phyloP scores from a whole-genome alignment of 495 filamentous ascomycete species.

The Hyaloscypha variabilis region DNA sequence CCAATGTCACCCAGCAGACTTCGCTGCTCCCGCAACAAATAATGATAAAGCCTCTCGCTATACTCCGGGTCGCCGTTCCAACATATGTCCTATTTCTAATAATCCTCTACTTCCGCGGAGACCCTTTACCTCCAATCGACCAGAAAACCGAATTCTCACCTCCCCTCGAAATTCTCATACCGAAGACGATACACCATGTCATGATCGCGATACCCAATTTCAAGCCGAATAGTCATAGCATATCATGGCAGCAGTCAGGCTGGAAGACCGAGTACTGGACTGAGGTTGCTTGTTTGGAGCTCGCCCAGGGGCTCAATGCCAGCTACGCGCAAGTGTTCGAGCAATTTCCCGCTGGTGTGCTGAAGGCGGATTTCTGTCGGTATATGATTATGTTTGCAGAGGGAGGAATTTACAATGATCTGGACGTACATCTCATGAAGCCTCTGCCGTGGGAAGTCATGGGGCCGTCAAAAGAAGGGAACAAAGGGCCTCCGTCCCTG shows the following conservation, averaged over 20 bases:
- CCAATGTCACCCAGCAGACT: constrained; percentile 4
- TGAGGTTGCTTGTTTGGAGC: constrained; percentile 4
- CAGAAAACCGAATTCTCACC: background rate
- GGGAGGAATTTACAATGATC: constrained; percentile 2
- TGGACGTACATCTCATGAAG: constrained; percentile 4
- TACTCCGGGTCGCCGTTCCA: background rate
- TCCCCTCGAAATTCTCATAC: background rate
- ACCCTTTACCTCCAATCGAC: background rate
- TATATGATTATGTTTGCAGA: constrained; percentile 2
- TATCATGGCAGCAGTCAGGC: constrained; percentile 8
- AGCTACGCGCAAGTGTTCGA: background rate
- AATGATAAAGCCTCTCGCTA: background rate
- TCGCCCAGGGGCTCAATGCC: background rate
- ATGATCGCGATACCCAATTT: constrained; percentile 1
- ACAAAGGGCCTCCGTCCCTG: background rate
- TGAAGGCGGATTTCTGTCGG: constrained; percentile 4
- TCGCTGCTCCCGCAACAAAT: background rate
- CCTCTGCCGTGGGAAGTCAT: background rate
- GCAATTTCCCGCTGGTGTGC: background rate
- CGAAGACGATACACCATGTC: constrained; percentile 8
- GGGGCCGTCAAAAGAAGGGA: background rate
- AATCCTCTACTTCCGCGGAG: background rate
- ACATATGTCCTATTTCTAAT: background rate
- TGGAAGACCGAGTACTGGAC: constrained; percentile 5
- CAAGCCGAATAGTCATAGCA: constrained; percentile 4